Conservation (phyloP, 2,329 filamentous ascomycete species). For the Gyromitra esculenta region DNA sequence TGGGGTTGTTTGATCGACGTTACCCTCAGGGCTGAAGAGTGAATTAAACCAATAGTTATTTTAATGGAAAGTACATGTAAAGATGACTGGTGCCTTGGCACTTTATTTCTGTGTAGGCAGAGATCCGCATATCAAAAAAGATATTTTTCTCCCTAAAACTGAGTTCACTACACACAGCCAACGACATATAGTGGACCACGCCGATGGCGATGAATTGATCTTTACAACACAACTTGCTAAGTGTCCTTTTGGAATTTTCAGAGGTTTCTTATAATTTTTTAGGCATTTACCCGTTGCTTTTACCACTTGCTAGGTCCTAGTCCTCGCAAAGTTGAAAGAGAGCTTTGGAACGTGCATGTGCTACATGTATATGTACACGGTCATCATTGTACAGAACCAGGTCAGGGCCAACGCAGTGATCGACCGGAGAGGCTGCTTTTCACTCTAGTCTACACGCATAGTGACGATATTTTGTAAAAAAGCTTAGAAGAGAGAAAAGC, state of each 20-base stretch:
- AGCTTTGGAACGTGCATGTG: neutral
- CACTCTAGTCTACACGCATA: neutral
- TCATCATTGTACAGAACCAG: neutral
- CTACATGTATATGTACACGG: conserved; percentile 1
- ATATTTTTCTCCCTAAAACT: neutral
- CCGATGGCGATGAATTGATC: neutral
- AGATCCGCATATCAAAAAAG: neutral
- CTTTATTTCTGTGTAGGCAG: neutral
- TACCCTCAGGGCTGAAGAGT: conserved; percentile 2
- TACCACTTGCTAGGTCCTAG: neutral
- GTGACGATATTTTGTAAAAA: conserved; percentile 20
- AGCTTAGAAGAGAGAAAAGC: neutral
- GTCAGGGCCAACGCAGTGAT: conserved; percentile 3
- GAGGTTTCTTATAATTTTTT: conserved; percentile 4
- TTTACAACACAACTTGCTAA: conserved; percentile 4
- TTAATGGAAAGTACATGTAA: neutral
- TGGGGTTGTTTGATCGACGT: conserved; percentile 15
- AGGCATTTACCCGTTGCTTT: conserved; percentile 14
- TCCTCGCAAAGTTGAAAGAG: neutral
- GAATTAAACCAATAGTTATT: conserved; percentile 6
- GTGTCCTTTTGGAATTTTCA: neutral
- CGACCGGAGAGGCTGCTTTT: neutral
- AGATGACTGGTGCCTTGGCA: neutral
- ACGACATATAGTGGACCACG: neutral
- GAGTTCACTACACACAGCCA: neutral